Evolutionary conservation across 2,329 filamentous ascomycete species (phyloP), one percentile per base, ranked within the genome.

Genomic region (Trichoderma guizhouense): DNA sequence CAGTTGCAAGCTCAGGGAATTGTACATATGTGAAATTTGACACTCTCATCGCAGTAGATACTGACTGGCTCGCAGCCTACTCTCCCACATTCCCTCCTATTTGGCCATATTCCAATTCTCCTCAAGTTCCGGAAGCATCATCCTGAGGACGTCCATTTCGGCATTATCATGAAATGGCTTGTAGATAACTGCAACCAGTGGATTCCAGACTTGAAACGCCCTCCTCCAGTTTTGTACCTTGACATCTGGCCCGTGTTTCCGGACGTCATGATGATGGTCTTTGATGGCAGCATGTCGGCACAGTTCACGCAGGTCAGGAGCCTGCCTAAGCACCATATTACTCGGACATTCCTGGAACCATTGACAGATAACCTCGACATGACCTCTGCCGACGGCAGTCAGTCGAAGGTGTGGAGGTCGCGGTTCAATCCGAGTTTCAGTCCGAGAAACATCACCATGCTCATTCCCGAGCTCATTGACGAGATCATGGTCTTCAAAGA

Each of bases 401-500:
- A 47, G 26, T 65, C 36, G 3, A 65, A 65, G 39, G 28, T 75
- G 82, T 28, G 83, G 82, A 7, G 82, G 84, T 73, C 68, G 58
- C 58, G 58, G 9, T 47, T 71, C 24, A 71, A 71, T 7, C 68
- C 68, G 5, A 61, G 68, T 7, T 71, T 71, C 60, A 71, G 68
- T n/a, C 30, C 28, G 7, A 28, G 58, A 18, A 43, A 71, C 36
- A 71, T 71, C 24, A 64, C 58, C 2, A 34, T 15, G 57, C n/a
- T 71, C 18, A 47, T 65, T n/a, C 62, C 62, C 6, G 62, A 65
- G 24, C 36, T 65, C n/a, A 47, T 65, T 7, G 62, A 65, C 7
- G 62, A 65, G 62, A 53, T 65, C 8, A 28, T 53, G 7, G 47
- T 53, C 9, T 65, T 65, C 14, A 53, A 21, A 21, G 62, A 65